Percentiles rank a stretch among this genome's conserved stretches.
phyloP scores from a whole-genome alignment of 2,329 filamentous ascomycete genomes.

The Myriangium duriaei region DNA sequence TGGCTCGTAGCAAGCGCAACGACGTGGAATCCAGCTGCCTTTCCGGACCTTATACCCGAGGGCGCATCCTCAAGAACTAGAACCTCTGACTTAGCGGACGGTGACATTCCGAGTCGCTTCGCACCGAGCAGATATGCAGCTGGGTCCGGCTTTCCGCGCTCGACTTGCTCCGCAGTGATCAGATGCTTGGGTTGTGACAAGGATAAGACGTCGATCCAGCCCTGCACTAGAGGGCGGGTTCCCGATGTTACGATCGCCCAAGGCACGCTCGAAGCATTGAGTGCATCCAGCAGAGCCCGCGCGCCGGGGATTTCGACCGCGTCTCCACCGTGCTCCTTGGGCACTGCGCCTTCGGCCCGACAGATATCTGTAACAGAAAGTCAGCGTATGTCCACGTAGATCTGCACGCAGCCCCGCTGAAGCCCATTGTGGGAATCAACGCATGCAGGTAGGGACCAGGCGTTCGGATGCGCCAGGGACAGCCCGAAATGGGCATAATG shows the following conservation, averaged over 20 bases:
- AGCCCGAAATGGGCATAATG: too few relatives aligned
- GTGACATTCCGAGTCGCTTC: constrained; percentile 26
- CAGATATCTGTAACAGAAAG: constrained; percentile 50
- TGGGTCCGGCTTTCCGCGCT: constrained; percentile 38
- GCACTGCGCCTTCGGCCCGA: constrained; percentile 65
- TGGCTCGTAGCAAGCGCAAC: constrained; percentile 79
- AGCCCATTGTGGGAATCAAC: background rate
- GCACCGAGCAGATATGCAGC: constrained; percentile 35
- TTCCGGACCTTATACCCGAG: constrained; percentile 70
- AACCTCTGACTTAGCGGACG: constrained; percentile 33
- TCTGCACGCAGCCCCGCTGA: constrained; percentile 1
- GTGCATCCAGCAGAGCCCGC: constrained; percentile 39
- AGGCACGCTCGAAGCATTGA: constrained; percentile 50
- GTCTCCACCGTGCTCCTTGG: constrained; percentile 61
- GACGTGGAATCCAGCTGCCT: constrained; percentile 74
- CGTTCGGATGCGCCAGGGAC: background rate
- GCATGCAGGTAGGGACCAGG: constrained; percentile 2
- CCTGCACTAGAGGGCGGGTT: constrained; percentile 34
- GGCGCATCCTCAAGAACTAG: constrained; percentile 84
- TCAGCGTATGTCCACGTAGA: background rate
- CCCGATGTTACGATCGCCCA: constrained; percentile 68
- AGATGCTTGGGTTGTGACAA: constrained; percentile 34
- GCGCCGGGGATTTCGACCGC: constrained; percentile 80
- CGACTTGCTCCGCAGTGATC: constrained; percentile 39
- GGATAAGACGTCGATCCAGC: constrained; percentile 38